These are phyloP conservation scores for Mortierella sp. DNA, from an alignment of 371 early-diverging fungal species.

Conservation along the genomic window DNA sequence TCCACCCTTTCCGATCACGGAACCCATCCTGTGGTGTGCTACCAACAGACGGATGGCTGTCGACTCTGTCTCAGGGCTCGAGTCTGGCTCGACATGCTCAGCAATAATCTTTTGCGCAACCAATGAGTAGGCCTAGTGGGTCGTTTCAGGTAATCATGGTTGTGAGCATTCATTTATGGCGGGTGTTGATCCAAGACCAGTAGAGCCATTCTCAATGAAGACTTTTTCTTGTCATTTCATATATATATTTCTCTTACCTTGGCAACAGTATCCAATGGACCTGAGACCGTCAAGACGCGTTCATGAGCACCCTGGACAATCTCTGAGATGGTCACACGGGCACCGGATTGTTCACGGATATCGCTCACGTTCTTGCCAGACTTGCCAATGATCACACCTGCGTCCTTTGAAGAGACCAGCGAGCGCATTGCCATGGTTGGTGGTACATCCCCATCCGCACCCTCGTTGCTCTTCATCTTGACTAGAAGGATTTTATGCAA, in stretches of 20 bases:
- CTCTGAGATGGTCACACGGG: conserved; percentile 80
- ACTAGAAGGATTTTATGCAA: too few species aligned
- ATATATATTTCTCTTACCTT: conserved; percentile 54
- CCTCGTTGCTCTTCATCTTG: not conserved
- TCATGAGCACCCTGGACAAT: conserved; percentile 75
- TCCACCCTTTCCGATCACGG: conserved; percentile 91
- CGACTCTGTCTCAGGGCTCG: conserved; percentile 37
- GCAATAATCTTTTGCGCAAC: conserved; percentile 68
- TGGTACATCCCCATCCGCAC: not conserved
- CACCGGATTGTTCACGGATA: conserved; percentile 72
- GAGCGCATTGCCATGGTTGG: conserved; percentile 61
- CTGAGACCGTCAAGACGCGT: conserved; percentile 75
- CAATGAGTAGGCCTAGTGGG: conserved; percentile 67
- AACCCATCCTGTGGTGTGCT: conserved; percentile 78
- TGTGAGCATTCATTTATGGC: not conserved
- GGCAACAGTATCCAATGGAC: conserved; percentile 72
- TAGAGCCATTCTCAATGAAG: too few species aligned
- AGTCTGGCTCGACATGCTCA: conserved; percentile 46
- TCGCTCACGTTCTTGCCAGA: conserved; percentile 79
- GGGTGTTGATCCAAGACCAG: too few species aligned
- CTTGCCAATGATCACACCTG: conserved; percentile 83
- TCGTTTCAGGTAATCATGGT: not conserved
- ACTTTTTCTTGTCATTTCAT: conserved; percentile 1
- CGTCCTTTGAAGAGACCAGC: conserved; percentile 78
- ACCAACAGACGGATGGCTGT: conserved; percentile 74